phyloP scores from a whole-genome alignment of 192 early-diverging fungal species.

The Polychytrium aggregatum region DNA sequence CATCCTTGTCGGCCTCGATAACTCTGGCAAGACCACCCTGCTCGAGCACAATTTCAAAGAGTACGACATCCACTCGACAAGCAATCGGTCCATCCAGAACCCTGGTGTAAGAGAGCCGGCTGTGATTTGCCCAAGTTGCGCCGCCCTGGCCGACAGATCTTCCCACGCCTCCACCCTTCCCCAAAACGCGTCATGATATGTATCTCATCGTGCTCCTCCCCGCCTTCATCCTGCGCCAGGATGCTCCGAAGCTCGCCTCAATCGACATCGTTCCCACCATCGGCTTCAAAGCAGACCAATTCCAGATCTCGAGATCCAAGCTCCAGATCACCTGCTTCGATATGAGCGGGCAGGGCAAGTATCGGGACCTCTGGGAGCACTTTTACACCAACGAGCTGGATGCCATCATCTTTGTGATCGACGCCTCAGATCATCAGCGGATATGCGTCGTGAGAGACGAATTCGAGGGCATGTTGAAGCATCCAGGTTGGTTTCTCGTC shows the following conservation, averaged over 20 bases:
- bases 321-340: constrained; percentile 28
- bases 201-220: background rate
- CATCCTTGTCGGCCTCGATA: constrained; percentile 27
- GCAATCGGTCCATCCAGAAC: too few species aligned
- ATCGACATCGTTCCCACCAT: constrained; percentile 24
- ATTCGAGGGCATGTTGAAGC: constrained; percentile 14
- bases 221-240: background rate
- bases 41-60: too few species aligned
- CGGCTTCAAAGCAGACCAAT: constrained; percentile 21
- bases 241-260: constrained; percentile 6
- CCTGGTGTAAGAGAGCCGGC: too few species aligned
- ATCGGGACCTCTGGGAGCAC: constrained; percentile 28
- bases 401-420: constrained; percentile 29
- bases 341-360: constrained; percentile 33
- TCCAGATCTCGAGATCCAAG: constrained; percentile 7
- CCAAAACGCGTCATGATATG: background rate
- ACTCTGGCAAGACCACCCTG: constrained; percentile 27
- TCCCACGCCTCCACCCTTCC: background rate
- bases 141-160: background rate
- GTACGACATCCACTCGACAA: too few species aligned
- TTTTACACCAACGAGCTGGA: constrained; percentile 30
- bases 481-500: too few species aligned
- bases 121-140: too few species aligned
- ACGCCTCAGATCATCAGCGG: constrained; percentile 18
- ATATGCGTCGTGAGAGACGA: constrained; percentile 26